These are phyloP conservation scores for Salvia rosmarinus DNA, from an alignment of 257 asterid species.

Conservation along the genomic window DNA sequence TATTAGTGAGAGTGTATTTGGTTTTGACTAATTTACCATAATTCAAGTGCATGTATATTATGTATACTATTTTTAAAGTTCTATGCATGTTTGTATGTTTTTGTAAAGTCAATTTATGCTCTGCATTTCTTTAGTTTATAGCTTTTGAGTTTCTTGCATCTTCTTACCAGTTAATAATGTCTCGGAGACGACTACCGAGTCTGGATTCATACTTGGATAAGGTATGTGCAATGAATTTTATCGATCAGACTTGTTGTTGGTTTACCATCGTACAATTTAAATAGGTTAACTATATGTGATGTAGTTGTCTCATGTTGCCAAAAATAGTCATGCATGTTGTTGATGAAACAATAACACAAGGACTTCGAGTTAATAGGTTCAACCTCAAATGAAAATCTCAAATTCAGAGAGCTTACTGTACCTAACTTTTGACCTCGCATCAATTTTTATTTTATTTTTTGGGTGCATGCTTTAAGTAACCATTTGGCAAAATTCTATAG, in stretches of 20 bases:
- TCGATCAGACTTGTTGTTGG: slow-evolving; percentile 10
- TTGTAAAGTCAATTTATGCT: slow-evolving; percentile 5
- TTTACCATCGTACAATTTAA: neutral
- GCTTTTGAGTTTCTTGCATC: slow-evolving; percentile 16
- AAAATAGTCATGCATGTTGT: neutral
- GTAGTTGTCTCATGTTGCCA: neutral
- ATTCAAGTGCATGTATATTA: neutral
- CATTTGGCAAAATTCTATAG: neutral
- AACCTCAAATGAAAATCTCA: neutral
- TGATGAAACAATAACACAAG: slow-evolving; percentile 5
- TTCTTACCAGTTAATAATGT: slow-evolving; percentile 82
- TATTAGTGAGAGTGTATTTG: neutral
- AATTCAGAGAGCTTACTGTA: neutral
- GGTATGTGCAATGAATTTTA: slow-evolving; percentile 52
- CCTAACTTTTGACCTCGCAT: neutral
- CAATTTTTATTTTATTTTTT: neutral
- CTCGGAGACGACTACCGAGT: slow-evolving; percentile 93
- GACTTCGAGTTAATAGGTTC: slow-evolving; percentile 16
- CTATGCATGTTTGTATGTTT: neutral
- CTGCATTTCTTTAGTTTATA: slow-evolving; percentile 6
- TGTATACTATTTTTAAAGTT: slow-evolving; percentile 10
- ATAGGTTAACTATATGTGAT: slow-evolving; percentile 15
- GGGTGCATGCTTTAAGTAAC: neutral
- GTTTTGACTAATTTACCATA: neutral
- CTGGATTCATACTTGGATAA: slow-evolving; percentile 95